A percentile compares a stretch with the other conserved stretches of the same genome.
Evolutionary conservation across 768 basidiomycete species (phyloP).

Genomic region (Psilocybe subaeruginosa): DNA sequence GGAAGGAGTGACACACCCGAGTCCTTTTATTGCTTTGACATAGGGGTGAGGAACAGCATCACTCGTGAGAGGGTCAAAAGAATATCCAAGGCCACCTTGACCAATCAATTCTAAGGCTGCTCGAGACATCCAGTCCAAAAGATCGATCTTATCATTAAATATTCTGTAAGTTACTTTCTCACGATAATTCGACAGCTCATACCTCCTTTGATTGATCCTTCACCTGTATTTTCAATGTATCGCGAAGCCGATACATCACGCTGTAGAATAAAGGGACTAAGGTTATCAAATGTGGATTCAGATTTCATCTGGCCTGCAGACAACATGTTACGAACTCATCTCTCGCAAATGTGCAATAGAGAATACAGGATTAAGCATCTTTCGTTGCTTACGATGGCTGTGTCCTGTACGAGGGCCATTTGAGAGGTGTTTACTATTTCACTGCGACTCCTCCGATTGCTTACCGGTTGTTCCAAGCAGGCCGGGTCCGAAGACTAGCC

Average conservation of each 20-base stretch:
- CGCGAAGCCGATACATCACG: slow-evolving; percentile 32
- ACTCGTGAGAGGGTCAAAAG: slow-evolving; percentile 40
- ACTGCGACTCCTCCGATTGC: background rate
- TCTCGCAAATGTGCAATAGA: slow-evolving; percentile 41
- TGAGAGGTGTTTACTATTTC: too few species aligned
- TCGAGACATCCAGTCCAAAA: slow-evolving; percentile 39
- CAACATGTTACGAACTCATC: background rate
- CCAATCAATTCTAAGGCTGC: slow-evolving; percentile 52
- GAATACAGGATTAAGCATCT: slow-evolving; percentile 48
- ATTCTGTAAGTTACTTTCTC: background rate
- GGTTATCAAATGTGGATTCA: background rate
- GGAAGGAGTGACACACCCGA: slow-evolving; percentile 26
- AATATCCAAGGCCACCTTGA: slow-evolving; percentile 47
- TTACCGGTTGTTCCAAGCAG: slow-evolving; percentile 30
- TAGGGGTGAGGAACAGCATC: slow-evolving; percentile 33
- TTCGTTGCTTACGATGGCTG: slow-evolving; percentile 43
- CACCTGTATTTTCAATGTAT: slow-evolving; percentile 24
- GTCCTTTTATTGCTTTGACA: slow-evolving; percentile 27
- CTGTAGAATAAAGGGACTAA: slow-evolving; percentile 37
- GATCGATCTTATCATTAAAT: slow-evolving; percentile 28
- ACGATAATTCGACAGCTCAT: background rate
- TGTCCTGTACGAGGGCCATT: slow-evolving; percentile 30
- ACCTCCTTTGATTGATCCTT: slow-evolving; percentile 34
- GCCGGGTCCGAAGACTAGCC: slow-evolving; percentile 28
- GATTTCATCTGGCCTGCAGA: background rate